phyloP scores from a whole-genome alignment of 176 grass and related monocot species.

The Aegilops longissima region DNA sequence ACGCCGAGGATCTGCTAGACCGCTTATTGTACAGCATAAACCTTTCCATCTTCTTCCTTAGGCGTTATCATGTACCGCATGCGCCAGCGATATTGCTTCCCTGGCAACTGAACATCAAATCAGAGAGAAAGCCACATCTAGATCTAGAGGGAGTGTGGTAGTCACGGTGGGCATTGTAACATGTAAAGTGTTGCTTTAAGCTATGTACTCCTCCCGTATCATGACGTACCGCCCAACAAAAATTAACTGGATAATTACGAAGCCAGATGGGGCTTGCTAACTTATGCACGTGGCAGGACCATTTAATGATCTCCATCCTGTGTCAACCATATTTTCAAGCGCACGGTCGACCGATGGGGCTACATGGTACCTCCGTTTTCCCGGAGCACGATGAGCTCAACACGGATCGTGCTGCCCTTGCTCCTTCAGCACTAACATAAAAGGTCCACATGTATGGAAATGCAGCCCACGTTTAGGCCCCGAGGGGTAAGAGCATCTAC shows the following conservation, averaged over 20 bases:
- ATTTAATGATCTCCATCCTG: neutral
- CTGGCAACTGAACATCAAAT: neutral
- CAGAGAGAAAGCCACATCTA: neutral
- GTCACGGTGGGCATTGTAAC: neutral
- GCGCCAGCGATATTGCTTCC: neutral
- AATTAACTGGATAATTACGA: neutral
- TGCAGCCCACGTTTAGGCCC: neutral
- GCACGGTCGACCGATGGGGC: neutral
- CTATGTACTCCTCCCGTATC: too few relatives aligned
- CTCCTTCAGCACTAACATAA: neutral
- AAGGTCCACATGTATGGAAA: neutral
- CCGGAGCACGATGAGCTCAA: neutral
- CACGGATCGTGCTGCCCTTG: slow-evolving; percentile 13
- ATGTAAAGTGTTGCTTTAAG: neutral
- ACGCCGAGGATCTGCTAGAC: too few relatives aligned
- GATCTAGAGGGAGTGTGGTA: neutral
- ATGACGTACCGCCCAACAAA: too few relatives aligned
- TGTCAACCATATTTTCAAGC: slow-evolving; percentile 14
- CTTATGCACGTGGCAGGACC: neutral
- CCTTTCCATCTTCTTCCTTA: neutral
- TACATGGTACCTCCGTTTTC: neutral
- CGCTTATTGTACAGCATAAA: too few relatives aligned
- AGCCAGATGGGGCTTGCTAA: neutral
- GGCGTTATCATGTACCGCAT: neutral
- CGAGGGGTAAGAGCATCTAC: neutral